Evolutionary conservation across 1,284 basidiomycete species (phyloP), one percentile per base, ranked within the genome.

Genomic region (Coniferiporia sulphurascens): DNA sequence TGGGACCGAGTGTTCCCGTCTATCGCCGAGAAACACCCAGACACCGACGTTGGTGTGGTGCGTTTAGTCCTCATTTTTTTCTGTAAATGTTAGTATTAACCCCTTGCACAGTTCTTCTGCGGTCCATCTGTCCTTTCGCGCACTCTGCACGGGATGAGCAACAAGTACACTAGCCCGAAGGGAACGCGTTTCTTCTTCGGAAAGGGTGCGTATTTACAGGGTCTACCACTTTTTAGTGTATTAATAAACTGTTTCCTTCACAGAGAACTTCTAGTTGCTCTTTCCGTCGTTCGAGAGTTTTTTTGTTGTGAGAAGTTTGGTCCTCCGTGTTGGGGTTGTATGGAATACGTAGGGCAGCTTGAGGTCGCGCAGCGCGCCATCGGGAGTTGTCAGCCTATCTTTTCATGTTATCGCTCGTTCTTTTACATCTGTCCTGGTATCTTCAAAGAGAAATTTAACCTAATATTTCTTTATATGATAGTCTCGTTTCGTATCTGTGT

Each of bases 121-220:
- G 91, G 92, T 17, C 90, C 91, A 6, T 63, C 83, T 0, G 81
- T 78, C 10, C 76, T 95, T 21, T 90, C 87, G 35, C 82, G 73
- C 67, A 78, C 82, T 63, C 77, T 95, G 36, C 91, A 93, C 68
- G 70, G 78, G 57, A 86, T 86, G 85, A 85, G 78, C 64, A 94
- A 93, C 78, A 91, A 91, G 74, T 91, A 89, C 72, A 93, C 91
- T n/a, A 80, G 81, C 55, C 84, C 89, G 17, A 81, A 83, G 58
- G 88, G 89, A 15, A 91, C 90, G 8, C 77, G 87, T 65, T 95
- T 94, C 82, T 93, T 90, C 80, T 95, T 89, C 67, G 91, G 91
- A 58, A 93, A 94, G 73, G 91, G 80, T 82, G 13, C 17, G 19
- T 50, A 13, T 41, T 44, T 45, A 27, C 19, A 12, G 13, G 36